Evolutionary conservation across 768 basidiomycete species (phyloP), one percentile per base, ranked within the genome.

Genomic region (Tephrocybe sp.): DNA sequence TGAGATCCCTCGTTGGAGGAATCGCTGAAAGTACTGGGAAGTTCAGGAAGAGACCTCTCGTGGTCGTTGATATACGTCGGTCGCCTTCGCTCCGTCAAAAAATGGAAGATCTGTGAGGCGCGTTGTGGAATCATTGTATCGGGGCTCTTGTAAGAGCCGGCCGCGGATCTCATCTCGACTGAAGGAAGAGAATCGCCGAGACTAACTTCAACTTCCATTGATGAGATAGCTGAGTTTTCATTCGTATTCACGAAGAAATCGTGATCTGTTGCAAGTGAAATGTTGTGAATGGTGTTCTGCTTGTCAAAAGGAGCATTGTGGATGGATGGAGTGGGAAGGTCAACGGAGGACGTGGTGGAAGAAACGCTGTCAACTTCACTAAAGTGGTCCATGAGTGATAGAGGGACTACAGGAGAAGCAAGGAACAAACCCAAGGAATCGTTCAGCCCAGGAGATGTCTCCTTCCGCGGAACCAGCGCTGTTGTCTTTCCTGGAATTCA

Each of bases 371-470:
- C 73, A 11, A 69, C 69, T 63, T 81, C 80, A 11, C 80, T 83
- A 51, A 15, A 21, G n/a, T 38, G n/a, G 21, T 8, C 25, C 15
- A 21, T 37, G 10, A 26, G 18, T 26, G 8, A 17, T n/a, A 41
- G 26, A 12, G n/a, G n/a, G n/a, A 42, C 28, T 37, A 5, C 32
- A 46, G 21, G 34, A 17, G 8, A 18, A 37, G 7, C 24, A 51
- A 10, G 21, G 30, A 0, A 61, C 82, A 51, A 58, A 90, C 89
- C 76, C 79, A 47, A 90, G 72, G 65, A 80, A 84, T 37, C 79
- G 77, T 69, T 92, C 89, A 11, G 89, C 89, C 89, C 89, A 92
- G 2, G 88, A 90, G 48, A 92, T 89, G 58, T 91, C 88, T 6
- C 88, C 83, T 63, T 89, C 86, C 6, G 62, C 55, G 0, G 62